phyloP scores from a whole-genome alignment of 108 stramenopile genomes.

The Discostella pseudostelligera region DNA sequence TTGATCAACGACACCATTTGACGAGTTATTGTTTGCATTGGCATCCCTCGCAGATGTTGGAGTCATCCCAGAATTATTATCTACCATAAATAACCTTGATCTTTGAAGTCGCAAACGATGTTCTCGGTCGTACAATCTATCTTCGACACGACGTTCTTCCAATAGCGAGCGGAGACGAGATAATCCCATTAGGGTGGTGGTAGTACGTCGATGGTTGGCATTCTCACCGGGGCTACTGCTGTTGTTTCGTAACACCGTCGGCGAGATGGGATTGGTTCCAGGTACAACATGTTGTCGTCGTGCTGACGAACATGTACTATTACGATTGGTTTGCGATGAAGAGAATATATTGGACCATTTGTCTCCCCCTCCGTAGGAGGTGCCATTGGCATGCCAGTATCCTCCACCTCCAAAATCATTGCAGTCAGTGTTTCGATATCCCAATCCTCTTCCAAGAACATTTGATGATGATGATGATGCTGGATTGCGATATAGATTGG shows the following conservation, averaged over 20 bases:
- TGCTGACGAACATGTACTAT: background rate
- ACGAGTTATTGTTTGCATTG: background rate
- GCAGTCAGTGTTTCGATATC: slow-evolving; percentile 7
- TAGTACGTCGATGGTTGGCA: background rate
- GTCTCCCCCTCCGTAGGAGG: slow-evolving; percentile 14
- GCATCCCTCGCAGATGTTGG: no score
- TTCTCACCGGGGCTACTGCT: background rate
- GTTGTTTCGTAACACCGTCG: background rate
- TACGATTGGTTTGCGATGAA: background rate
- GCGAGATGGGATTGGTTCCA: background rate
- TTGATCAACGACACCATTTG: no score
- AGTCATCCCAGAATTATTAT: no score
- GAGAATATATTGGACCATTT: slow-evolving; percentile 41
- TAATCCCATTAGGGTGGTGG: slow-evolving; percentile 4
- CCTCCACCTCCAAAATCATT: background rate
- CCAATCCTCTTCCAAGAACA: background rate
- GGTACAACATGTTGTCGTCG: no score
- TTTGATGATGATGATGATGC: background rate
- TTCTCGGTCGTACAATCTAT: slow-evolving; percentile 33
- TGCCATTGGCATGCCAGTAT: slow-evolving; percentile 13
- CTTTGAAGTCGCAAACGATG: slow-evolving; percentile 29
- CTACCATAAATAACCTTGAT: slow-evolving; percentile 7
- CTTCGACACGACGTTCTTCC: slow-evolving; percentile 40
- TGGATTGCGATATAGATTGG: slow-evolving; percentile 34
- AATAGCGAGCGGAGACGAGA: slow-evolving; percentile 23